These are phyloP conservation scores for Funneliformis geosporum DNA, from an alignment of 192 early-diverging fungal species.

Conservation along the genomic window DNA sequence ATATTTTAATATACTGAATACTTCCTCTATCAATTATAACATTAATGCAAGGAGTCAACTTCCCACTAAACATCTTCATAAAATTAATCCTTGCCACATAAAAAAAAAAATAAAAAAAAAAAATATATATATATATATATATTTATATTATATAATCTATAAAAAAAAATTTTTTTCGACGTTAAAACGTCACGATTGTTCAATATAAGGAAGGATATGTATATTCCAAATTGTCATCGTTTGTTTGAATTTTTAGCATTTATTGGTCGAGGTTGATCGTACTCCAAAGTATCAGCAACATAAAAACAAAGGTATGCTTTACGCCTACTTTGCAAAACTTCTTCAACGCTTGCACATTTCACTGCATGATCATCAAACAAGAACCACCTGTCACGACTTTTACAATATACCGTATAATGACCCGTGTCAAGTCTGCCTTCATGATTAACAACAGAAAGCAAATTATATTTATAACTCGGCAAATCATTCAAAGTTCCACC, in stretches of 20 bases:
- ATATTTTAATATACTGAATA: background rate
- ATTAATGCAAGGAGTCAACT: background rate
- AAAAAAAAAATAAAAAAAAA: background rate
- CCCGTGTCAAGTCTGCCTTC: slow-evolving; percentile 91
- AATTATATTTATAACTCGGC: slow-evolving; percentile 74
- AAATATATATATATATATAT: background rate
- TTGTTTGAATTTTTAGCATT: background rate
- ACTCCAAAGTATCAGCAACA: slow-evolving; percentile 11
- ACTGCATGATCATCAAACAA: slow-evolving; percentile 23
- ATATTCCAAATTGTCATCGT: background rate
- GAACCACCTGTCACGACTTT: slow-evolving; percentile 6
- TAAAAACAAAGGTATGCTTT: slow-evolving; percentile 19
- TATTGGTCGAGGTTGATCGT: background rate
- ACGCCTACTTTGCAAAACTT: slow-evolving; percentile 14
- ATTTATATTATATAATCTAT: background rate
- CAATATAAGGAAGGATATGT: background rate
- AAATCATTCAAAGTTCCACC: slow-evolving; percentile 49
- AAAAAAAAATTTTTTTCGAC: background rate
- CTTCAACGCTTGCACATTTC: background rate
- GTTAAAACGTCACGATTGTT: background rate
- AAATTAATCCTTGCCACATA: background rate
- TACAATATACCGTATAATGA: slow-evolving; percentile 70
- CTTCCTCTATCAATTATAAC: background rate
- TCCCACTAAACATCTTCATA: background rate
- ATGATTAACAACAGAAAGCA: slow-evolving; percentile 94